These are phyloP conservation scores for Musa schizocarpa DNA, from an alignment of 176 grass and related monocot genomes.

Conservation along the genomic window DNA sequence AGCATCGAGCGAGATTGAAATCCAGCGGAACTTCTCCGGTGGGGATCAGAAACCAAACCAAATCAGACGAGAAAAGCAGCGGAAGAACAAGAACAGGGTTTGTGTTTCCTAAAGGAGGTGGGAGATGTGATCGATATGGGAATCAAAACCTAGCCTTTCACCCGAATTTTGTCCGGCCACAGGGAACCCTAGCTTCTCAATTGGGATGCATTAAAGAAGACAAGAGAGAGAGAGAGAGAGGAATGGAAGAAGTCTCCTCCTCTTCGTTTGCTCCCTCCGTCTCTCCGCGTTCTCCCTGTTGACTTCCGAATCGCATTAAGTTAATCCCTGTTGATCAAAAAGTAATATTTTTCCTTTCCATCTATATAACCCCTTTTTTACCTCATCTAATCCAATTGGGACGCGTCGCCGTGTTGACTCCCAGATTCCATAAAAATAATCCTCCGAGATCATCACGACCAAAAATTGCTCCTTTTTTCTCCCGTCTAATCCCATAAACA, in stretches of 20 bases:
- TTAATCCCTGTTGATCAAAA: too few species aligned
- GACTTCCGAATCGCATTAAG: not conserved
- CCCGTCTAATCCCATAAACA: too few species aligned
- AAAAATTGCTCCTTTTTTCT: too few species aligned
- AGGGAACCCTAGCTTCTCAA: not conserved
- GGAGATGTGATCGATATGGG: not conserved
- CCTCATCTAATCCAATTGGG: too few species aligned
- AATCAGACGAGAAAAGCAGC: not conserved
- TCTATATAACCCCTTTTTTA: too few species aligned
- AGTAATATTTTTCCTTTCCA: too few species aligned
- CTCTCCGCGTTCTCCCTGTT: not conserved
- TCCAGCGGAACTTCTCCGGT: not conserved
- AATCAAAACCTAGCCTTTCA: not conserved
- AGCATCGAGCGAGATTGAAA: not conserved
- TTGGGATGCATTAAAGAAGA: not conserved
- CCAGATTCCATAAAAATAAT: too few species aligned
- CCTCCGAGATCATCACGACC: too few species aligned
- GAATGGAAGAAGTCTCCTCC: not conserved
- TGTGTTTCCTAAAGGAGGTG: not conserved
- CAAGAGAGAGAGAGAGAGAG: not conserved
- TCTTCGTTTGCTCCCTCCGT: not conserved
- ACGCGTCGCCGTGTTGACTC: too few species aligned
- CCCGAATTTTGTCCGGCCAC: not conserved
- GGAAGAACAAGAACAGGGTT: not conserved
- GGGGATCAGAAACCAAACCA: not conserved